phyloP scores from a whole-genome alignment of 139 green algal species.

The Yamagishiella unicocca region DNA sequence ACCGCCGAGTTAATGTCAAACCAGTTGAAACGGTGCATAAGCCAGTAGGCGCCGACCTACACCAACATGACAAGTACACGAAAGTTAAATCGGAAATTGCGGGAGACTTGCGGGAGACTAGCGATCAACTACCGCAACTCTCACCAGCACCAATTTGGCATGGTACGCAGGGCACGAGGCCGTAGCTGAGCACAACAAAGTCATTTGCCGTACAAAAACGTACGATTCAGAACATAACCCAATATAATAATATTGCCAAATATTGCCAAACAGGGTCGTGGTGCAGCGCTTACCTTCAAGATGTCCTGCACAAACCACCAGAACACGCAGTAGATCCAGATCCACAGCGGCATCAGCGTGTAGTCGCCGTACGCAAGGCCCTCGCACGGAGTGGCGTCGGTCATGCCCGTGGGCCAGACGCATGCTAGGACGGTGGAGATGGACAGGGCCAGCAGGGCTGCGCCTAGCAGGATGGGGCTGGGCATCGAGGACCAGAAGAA shows the following conservation, averaged over 20 bases:
- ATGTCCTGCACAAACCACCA: constrained; percentile 87
- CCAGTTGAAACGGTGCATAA: constrained; percentile 65
- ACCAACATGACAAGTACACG: no score
- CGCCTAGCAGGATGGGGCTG: constrained; percentile 45
- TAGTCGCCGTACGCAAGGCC: constrained; percentile 45
- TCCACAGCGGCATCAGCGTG: constrained; percentile 71
- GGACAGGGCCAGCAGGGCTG: constrained; percentile 51
- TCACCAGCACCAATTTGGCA: no score
- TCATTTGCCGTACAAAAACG: no score
- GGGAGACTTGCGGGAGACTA: no score
- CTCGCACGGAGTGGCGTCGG: constrained; percentile 17
- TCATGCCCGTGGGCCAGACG: constrained; percentile 22
- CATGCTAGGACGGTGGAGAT: constrained; percentile 81
- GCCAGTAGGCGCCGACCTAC: constrained; percentile 8
- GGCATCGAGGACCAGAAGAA: constrained; percentile 77
- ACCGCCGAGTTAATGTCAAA: constrained; percentile 73
- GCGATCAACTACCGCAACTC: no score
- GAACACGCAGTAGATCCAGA: constrained; percentile 90
- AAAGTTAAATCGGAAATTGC: no score
- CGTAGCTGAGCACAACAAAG: no score
- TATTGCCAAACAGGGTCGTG: no score
- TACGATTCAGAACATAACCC: no score
- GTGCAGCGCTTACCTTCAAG: constrained; percentile 63
- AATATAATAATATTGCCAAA: no score
- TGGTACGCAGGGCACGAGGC: no score